Percentiles rank a stretch among this genome's conserved stretches.
These are phyloP conservation scores for Syzygium oleosum DNA, from an alignment of 345 rosid genomes.

Conservation along the genomic window DNA sequence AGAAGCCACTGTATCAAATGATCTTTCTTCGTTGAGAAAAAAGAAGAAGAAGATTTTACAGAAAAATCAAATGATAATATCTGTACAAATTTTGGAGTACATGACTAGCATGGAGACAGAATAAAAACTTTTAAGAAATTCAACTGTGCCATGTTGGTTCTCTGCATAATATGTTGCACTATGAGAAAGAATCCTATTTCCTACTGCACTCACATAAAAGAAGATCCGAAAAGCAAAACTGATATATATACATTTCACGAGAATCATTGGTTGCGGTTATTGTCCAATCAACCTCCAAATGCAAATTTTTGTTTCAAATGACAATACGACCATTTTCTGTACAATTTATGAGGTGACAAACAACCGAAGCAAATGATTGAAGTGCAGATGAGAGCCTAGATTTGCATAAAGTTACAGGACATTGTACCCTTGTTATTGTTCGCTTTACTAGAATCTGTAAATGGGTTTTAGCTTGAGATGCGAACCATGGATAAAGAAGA, in stretches of 20 bases:
- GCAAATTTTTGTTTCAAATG: neutral
- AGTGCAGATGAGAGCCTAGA: neutral
- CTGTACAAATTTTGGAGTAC: neutral
- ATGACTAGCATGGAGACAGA: neutral
- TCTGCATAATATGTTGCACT: neutral
- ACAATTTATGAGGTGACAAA: neutral
- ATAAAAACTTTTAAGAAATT: neutral
- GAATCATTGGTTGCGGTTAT: neutral
- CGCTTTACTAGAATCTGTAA: neutral
- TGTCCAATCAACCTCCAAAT: neutral
- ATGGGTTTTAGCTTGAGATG: neutral
- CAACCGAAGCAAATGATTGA: neutral
- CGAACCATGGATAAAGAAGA: neutral
- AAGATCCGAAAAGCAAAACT: neutral
- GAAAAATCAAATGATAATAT: neutral
- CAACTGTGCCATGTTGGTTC: neutral
- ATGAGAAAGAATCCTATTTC: neutral
- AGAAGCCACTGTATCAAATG: neutral
- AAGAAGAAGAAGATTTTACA: neutral
- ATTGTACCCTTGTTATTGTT: neutral
- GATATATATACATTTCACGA: neutral
- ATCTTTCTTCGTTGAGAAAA: neutral
- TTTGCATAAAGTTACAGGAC: neutral
- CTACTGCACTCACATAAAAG: neutral
- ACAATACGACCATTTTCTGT: accelerated